Base-by-base conservation (phyloP, 306 rosid species). In the Luffa aegyptiaca region DNA sequence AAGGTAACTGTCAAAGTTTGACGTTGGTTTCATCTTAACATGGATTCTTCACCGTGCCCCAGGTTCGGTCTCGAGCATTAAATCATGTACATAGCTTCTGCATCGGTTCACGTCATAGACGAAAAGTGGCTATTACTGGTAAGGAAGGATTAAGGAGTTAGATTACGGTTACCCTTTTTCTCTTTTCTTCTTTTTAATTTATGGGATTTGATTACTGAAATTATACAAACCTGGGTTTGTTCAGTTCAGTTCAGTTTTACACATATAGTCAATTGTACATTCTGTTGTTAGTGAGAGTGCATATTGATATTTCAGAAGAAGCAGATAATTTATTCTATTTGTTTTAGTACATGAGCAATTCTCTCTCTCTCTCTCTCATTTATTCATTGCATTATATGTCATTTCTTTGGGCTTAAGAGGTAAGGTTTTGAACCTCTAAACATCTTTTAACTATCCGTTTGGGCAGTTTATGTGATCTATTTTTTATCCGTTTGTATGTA, bases 1-100 rank as follows among this genome's bases (percentile, higher is more conserved):
- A 91, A 91, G 88, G 80, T 93, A 88, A 89, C 45, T 57, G 81
- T 84, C 35, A 6, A 26, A 73, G 31, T 16, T 73, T 33, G 58
- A 20, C 42, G 36, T 42, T 69, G 53, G 75, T n/a, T 42, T 69
- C 36, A n/a, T 69, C 75, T n/a, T n/a, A 42, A 69, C 75, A 68
- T 68, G 75, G 48, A 68, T 39, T 39, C 16, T 8, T n/a, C 74
- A 17, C 33, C 2, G n/a, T 13, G 45, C 44, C n/a, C 18, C 9
- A 52, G 20, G 52, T 8, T 69, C n/a, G 61, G 45, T 31, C 16
- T 73, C 14, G n/a, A 73, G 44, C 35, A 33, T 52, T 52, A 6
- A 35, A 35, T 35, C 62, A 35, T 75, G 79, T 75, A 75, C 79
- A 75, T 75, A 75, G 44, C 16, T 51, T 51, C 78, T 33, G 57